Percentiles rank a stretch among this genome's conserved stretches.
Evolutionary conservation across 345 rosid genomes (phyloP).

Genomic region (Corchorus capsularis): DNA sequence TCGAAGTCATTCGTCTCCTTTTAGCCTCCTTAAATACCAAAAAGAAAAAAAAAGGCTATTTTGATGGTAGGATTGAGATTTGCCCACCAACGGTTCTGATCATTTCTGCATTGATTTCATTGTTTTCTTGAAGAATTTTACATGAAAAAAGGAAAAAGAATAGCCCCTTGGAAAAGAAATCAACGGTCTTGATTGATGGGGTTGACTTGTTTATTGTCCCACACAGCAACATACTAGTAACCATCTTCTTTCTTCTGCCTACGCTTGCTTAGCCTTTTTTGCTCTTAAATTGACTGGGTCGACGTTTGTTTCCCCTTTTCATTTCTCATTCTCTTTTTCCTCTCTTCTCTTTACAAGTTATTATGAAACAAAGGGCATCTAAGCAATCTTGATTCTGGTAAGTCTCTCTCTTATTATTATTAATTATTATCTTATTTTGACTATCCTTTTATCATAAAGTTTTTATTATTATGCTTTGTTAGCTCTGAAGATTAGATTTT

Average conservation of each 20-base stretch:
- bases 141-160: background rate
- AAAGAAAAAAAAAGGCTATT: background rate
- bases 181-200: conserved; percentile 32
- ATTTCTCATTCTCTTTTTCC: conserved; percentile 13
- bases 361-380: conserved; percentile 18
- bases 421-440: background rate
- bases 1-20: background rate
- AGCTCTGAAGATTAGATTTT: conserved; percentile 1
- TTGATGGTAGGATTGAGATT: background rate
- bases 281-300: conserved; percentile 24
- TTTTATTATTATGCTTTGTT: conserved; percentile 5
- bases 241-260: background rate
- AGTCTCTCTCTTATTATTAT: background rate
- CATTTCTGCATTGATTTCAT: background rate
- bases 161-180: background rate
- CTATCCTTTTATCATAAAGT: background rate
- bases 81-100: conserved; percentile 31
- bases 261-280: background rate
- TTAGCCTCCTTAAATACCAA: background rate
- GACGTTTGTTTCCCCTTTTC: background rate
- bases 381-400: conserved; percentile 34
- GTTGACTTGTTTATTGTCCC: conserved; percentile 26
- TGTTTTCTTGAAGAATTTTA: background rate
- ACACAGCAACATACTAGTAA: conserved; percentile 6
- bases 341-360: background rate